A percentile compares a stretch with the other conserved stretches of the same genome.
Conservation (phyloP, 1,139 yeast genomes). For the Yamadazyma sp. region DNA sequence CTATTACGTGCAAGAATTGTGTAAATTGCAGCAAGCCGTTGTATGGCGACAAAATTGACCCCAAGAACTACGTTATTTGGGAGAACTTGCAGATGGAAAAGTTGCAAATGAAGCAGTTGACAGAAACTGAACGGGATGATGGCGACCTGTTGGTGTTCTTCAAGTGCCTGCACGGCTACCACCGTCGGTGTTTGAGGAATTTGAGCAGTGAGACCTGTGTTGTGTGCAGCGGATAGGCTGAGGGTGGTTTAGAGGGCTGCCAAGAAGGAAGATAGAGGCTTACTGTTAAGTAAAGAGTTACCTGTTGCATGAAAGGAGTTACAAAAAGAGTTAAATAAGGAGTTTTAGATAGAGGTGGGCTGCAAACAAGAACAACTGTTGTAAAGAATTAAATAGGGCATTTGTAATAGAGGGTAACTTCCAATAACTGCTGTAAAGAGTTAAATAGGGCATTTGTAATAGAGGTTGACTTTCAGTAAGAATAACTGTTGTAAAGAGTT, state of each 20-base stretch:
- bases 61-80: slow-evolving; percentile 48
- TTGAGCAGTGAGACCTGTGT: slow-evolving; percentile 18
- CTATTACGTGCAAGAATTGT: slow-evolving; percentile 54
- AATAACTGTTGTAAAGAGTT: no score
- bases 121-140: neutral
- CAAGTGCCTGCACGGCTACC: slow-evolving; percentile 65
- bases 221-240: slow-evolving; percentile 2
- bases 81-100: slow-evolving; percentile 32
- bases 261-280: no score
- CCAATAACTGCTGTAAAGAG: no score
- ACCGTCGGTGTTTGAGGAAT: slow-evolving; percentile 52
- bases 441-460: no score
- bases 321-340: no score
- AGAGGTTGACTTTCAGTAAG: no score
- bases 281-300: no score
- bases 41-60: slow-evolving; percentile 55
- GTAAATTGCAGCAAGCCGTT: slow-evolving; percentile 68
- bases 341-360: no score
- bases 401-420: no score
- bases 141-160: slow-evolving; percentile 27
- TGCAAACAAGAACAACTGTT: no score
- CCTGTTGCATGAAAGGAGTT: no score
- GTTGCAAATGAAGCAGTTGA: slow-evolving; percentile 3
- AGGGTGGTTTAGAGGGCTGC: neutral
- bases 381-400: no score